A percentile compares a stretch with the other conserved stretches of the same genome.
Evolutionary conservation across 495 filamentous ascomycete genomes (phyloP).

Genomic region (Jackrogersella multiformis): DNA sequence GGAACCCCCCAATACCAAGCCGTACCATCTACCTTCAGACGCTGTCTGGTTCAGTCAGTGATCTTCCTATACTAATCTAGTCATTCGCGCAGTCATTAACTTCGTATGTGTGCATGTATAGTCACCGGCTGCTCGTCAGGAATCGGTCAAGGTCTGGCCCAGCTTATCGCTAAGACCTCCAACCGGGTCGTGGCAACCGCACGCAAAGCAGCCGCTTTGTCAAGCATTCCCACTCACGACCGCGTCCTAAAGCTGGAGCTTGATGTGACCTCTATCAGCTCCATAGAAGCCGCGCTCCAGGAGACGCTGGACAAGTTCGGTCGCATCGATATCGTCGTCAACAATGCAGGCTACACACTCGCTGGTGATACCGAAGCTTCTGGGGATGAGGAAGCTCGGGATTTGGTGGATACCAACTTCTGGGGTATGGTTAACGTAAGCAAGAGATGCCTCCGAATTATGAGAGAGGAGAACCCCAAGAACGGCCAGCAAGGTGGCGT

Average conservation of each 20-base stretch:
- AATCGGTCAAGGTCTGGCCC: constrained; percentile 58
- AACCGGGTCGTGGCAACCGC: constrained; percentile 62
- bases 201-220: constrained; percentile 48
- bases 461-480: constrained; percentile 54
- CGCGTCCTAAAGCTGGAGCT: constrained; percentile 57
- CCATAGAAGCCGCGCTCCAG: constrained; percentile 54
- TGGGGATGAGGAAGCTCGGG: constrained; percentile 50
- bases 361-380: constrained; percentile 59
- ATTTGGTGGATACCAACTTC: constrained; percentile 63
- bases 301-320: constrained; percentile 50
- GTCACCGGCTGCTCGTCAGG: constrained; percentile 63
- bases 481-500: constrained; percentile 55
- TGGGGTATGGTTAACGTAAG: constrained; percentile 60
- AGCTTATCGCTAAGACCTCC: constrained; percentile 48
- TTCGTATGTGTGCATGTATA: constrained; percentile 14
- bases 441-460: constrained; percentile 54
- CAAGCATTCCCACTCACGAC: constrained; percentile 48
- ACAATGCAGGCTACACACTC: constrained; percentile 65
- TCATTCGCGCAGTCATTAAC: not conserved
- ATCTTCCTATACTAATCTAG: constrained; percentile 3
- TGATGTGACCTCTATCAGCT: constrained; percentile 53
- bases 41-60: constrained; percentile 62
- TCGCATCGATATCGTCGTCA: constrained; percentile 64
- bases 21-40: constrained; percentile 57
- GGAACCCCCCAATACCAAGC: constrained; percentile 47